Base-by-base conservation (phyloP, 306 rosid genomes). In the Astragalus glycyphyllos region DNA sequence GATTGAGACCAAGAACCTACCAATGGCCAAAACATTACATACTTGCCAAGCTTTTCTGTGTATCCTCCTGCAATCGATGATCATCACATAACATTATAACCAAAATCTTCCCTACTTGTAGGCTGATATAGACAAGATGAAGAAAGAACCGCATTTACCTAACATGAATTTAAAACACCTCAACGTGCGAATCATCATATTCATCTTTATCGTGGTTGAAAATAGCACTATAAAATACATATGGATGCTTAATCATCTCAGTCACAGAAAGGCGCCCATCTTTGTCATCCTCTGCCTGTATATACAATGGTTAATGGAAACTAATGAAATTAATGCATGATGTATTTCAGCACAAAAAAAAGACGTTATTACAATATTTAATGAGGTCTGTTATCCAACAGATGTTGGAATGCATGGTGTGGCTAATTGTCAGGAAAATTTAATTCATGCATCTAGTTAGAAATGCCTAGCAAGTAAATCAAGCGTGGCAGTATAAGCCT, bases 161-260 rank as follows among this genome's bases (percentile, higher is more conserved):
- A 59, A 67, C 34, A 53, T 51, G 4, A 75, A 71, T 29, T 80
- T 78, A 90, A 57, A 91, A 96, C 74, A 92, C 88, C 85, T 92
- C 98, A 1, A 88, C 97, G 9, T 86, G 93, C 80, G 68, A 79
- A 64, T 83, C 35, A 20, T 54, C 76, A 11, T 61, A 66, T 65
- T 93, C 96, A 1, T 90, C 97, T 41, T 92, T 96, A 0, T 93
- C 96, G 0, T 90, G 88, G 2, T 71, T 85, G 84, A 90, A 93
- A 77, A 93, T 88, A 65, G 94, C 97, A 34, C 94, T 85, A 73
- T 93, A 93, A 75, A 93, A 93, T 69, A 84, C 89, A 58, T 93
- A 93, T 1, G 98, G 97, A 79, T 84, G 86, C 56, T 88, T 96
- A 16, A 93, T 86, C 98, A 93, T 93, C 90, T 93, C 98, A 17